Evolutionary conservation across 192 early-diverging fungal genomes (phyloP), one percentile per base, ranked within the genome.

Genomic region (Spizellomyces punctatus): DNA sequence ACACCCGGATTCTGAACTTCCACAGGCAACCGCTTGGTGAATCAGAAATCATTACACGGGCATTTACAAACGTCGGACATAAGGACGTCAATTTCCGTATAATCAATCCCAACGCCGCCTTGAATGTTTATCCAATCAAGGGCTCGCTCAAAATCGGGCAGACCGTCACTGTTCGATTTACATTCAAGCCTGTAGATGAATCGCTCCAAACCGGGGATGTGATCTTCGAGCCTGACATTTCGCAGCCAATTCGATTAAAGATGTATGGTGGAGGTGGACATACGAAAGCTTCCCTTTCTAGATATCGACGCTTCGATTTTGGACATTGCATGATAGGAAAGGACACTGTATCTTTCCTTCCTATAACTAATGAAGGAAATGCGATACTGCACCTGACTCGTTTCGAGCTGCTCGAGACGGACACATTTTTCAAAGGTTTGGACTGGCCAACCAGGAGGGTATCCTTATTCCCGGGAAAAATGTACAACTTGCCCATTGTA

Each of bases 311-410:
- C 17, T 89, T 88, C 72, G 88, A 89, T 67, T 89, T 89, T 67
- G 88, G 88, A 21, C 84, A 89, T 65, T 89, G 88, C 69, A 86
- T 88, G 83, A 87, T 88, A 49, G 88, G 88, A 21, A 89, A 89
- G 49, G 85, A 89, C 58, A 86, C 86, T 6, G 73, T 78, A 42
- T 86, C 85, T 19, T 79, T 79, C 44, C 69, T 89, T 14, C 88
- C 88, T 10, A 84, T 89, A 47, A 76, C 74, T 12, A 89, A 89
- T 68, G 86, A 89, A 76, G 88, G 88, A n/a, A 89, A 84, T 66
- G 88, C 88, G 4, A 71, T 89, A 5, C 71, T 89, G 12, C 86
- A 89, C 72, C 66, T 89, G 48, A 82, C 79, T 14, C 74, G 79
- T 17, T 86, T 89, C 64, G 80, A 86, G 16, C 55, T 89, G 10